Evolutionary conservation across 2,329 filamentous ascomycete genomes (phyloP).

Genomic region (Penicillium crustosum): DNA sequence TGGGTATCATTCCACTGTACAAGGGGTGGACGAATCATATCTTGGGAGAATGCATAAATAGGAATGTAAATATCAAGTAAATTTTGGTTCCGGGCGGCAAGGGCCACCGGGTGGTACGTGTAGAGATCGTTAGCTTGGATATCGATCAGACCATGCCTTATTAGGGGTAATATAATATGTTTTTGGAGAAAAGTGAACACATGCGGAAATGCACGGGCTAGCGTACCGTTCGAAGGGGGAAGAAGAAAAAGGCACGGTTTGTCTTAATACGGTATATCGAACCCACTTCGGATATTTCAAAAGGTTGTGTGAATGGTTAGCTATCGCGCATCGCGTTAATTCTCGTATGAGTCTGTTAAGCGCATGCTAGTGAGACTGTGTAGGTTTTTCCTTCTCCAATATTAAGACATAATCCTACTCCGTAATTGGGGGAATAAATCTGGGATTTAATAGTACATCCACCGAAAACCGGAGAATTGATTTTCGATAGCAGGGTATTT

Average conservation of each 20-base stretch:
- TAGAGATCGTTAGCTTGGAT: conserved; percentile 9
- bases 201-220: conserved; percentile 7
- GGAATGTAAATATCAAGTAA: not conserved
- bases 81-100: not conserved
- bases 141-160: conserved; percentile 16
- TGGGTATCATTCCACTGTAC: not conserved
- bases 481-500: not conserved
- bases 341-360: not conserved
- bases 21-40: not conserved
- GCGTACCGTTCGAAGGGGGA: not conserved
- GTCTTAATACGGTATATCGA: not conserved
- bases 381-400: not conserved
- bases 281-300: not conserved
- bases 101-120: conserved; percentile 8
- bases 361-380: not conserved
- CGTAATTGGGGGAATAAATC: no score
- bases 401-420: not conserved
- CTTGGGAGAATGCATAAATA: not conserved
- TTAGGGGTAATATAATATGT: not conserved
- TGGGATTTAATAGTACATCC: not conserved
- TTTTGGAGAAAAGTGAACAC: not conserved
- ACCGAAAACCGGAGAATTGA: not conserved
- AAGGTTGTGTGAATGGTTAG: not conserved
- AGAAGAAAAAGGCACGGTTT: not conserved
- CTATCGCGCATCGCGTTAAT: conserved; percentile 2